A percentile compares a stretch with the other conserved stretches of the same genome.
These are phyloP conservation scores for Pseudogymnoascus sp. DNA, from an alignment of 2,329 filamentous ascomycete species.

Conservation along the genomic window DNA sequence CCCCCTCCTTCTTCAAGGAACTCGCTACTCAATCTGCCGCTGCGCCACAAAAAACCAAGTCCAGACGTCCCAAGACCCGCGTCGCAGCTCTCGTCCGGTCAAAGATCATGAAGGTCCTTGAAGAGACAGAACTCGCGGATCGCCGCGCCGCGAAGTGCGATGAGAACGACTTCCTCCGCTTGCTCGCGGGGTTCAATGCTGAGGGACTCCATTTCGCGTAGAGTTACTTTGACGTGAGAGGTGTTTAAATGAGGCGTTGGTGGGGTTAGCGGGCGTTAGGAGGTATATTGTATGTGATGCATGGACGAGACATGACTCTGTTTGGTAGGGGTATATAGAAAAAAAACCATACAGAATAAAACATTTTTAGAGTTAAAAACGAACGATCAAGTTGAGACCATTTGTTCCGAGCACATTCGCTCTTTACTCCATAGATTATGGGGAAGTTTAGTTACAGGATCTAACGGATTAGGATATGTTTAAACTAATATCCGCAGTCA, in stretches of 20 bases:
- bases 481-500: background rate
- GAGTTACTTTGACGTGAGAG: background rate
- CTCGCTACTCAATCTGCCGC: conserved; percentile 30
- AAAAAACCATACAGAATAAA: background rate
- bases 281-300: background rate
- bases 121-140: conserved; percentile 71
- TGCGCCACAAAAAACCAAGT: conserved; percentile 44
- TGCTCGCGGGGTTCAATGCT: conserved; percentile 76
- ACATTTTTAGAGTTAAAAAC: background rate
- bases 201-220: conserved; percentile 87
- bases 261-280: conserved; percentile 1
- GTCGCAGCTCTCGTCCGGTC: conserved; percentile 72
- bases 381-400: background rate
- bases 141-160: conserved; percentile 80
- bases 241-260: background rate
- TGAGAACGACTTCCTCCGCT: conserved; percentile 80
- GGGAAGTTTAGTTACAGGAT: background rate
- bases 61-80: conserved; percentile 68
- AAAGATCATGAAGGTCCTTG: conserved; percentile 79
- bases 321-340: background rate
- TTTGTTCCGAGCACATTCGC: no score
- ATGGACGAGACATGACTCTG: background rate
- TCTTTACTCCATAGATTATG: background rate
- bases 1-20: conserved; percentile 79
- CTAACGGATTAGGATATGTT: background rate